phyloP scores from a whole-genome alignment of 1,284 basidiomycete species.

The Pterulicium gracile region DNA sequence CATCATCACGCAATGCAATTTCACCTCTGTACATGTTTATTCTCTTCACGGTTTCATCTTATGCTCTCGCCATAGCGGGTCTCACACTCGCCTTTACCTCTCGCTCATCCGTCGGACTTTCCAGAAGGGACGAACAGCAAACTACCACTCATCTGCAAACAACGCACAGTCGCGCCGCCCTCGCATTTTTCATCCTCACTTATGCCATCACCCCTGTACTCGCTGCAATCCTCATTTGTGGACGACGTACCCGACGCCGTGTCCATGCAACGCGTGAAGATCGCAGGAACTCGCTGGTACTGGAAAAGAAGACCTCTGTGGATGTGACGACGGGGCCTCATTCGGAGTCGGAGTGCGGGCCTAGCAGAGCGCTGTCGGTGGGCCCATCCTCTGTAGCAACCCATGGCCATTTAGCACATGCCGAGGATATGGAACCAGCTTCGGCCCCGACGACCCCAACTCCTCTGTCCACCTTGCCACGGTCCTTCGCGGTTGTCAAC shows the following conservation, averaged over 20 bases:
- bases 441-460: not conserved
- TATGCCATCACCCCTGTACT: conserved; percentile 45
- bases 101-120: conserved; percentile 21
- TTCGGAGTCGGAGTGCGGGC: conserved; percentile 12
- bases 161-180: conserved; percentile 47
- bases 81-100: conserved; percentile 53
- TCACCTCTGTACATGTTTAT: conserved; percentile 25
- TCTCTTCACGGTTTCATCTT: conserved; percentile 37
- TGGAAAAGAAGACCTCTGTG: conserved; percentile 13
- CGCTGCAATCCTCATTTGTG: conserved; percentile 22
- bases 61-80: conserved; percentile 49
- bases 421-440: not conserved
- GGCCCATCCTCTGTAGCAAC: conserved; percentile 3
- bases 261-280: not conserved
- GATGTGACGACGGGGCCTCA: conserved; percentile 15
- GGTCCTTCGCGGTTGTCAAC: not conserved
- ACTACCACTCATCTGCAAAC: conserved; percentile 36
- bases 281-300: not conserved
- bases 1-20: conserved; percentile 14
- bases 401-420: too few relatives aligned
- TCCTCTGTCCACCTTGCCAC: not conserved
- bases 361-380: not conserved
- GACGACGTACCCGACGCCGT: conserved; percentile 9
- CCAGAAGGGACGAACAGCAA: conserved; percentile 11
- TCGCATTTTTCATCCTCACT: conserved; percentile 48